Percentiles rank a stretch among this genome's conserved stretches.
These are phyloP conservation scores for Centaurea solstitialis DNA, from an alignment of 129 eudicot species.

Conservation along the genomic window DNA sequence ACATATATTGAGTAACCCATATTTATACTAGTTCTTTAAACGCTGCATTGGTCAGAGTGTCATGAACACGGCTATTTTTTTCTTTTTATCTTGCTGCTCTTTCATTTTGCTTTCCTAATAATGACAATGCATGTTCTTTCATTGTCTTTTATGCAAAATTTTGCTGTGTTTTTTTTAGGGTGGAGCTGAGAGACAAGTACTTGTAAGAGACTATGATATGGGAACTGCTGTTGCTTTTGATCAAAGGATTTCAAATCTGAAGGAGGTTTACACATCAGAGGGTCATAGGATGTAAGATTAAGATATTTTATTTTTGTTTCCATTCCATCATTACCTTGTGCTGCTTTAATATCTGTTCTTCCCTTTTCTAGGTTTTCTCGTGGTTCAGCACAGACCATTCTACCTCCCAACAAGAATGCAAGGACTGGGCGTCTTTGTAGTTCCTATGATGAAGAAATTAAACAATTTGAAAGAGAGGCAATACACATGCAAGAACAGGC, in stretches of 20 bases:
- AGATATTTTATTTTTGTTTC: not conserved
- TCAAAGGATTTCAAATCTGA: conserved; percentile 72
- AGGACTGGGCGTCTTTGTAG: conserved; percentile 77
- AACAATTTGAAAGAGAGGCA: conserved; percentile 54
- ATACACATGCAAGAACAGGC: conserved; percentile 42
- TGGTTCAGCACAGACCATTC: conserved; percentile 77
- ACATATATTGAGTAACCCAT: not conserved
- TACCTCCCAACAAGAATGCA: conserved; percentile 66
- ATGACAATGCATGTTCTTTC: not conserved
- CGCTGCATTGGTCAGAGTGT: not conserved
- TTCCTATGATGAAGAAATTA: conserved; percentile 79
- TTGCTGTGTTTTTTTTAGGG: conserved; percentile 46
- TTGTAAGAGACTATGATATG: conserved; percentile 75
- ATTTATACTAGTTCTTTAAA: not conserved
- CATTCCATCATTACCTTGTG: not conserved
- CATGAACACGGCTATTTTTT: not conserved
- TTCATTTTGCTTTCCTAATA: conserved; percentile 1
- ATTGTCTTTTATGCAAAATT: not conserved
- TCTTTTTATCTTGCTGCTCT: not conserved
- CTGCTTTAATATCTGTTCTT: too few relatives aligned
- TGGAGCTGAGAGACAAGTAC: conserved; percentile 87
- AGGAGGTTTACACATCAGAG: conserved; percentile 85
- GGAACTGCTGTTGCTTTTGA: conserved; percentile 82
- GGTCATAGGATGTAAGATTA: conserved; percentile 79
- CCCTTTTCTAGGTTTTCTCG: conserved; percentile 73